phyloP scores from a whole-genome alignment of 2,329 filamentous ascomycete species.

The Curvularia spicifera region DNA sequence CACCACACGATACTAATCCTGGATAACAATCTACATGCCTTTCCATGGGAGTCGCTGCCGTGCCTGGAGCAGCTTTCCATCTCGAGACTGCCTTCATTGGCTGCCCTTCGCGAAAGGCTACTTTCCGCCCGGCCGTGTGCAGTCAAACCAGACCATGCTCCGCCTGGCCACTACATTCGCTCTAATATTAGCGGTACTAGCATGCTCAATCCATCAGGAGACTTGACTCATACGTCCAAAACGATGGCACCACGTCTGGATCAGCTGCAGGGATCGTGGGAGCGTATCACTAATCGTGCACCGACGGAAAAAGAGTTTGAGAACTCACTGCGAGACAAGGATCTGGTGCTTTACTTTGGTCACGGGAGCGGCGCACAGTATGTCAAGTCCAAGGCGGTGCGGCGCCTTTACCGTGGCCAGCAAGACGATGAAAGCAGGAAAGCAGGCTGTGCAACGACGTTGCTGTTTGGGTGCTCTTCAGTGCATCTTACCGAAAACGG shows the following conservation, averaged over 20 bases:
- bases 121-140: slow-evolving; percentile 56
- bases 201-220: slow-evolving; percentile 87
- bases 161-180: slow-evolving; percentile 57
- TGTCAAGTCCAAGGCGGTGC: slow-evolving; percentile 82
- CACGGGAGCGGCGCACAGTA: slow-evolving; percentile 96
- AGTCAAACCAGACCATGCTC: slow-evolving; percentile 17
- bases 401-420: slow-evolving; percentile 67
- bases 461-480: slow-evolving; percentile 94
- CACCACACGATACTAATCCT: slow-evolving; percentile 86
- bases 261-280: slow-evolving; percentile 63
- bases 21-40: slow-evolving; percentile 87
- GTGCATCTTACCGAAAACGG: slow-evolving; percentile 80
- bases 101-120: slow-evolving; percentile 78
- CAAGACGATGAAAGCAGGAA: slow-evolving; percentile 24
- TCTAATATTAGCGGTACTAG: slow-evolving; percentile 67
- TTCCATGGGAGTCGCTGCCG: slow-evolving; percentile 95
- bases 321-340: slow-evolving; percentile 66
- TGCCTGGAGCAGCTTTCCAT: slow-evolving; percentile 81
- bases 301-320: slow-evolving; percentile 83
- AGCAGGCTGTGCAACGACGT: slow-evolving; percentile 72
- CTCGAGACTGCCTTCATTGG: slow-evolving; percentile 86
- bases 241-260: slow-evolving; percentile 74
- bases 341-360: slow-evolving; percentile 90
- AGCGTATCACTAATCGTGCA: slow-evolving; percentile 68
- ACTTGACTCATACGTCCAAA: slow-evolving; percentile 79